phyloP scores from a whole-genome alignment of 441 rosid genomes.

The Lepidium campestre region DNA sequence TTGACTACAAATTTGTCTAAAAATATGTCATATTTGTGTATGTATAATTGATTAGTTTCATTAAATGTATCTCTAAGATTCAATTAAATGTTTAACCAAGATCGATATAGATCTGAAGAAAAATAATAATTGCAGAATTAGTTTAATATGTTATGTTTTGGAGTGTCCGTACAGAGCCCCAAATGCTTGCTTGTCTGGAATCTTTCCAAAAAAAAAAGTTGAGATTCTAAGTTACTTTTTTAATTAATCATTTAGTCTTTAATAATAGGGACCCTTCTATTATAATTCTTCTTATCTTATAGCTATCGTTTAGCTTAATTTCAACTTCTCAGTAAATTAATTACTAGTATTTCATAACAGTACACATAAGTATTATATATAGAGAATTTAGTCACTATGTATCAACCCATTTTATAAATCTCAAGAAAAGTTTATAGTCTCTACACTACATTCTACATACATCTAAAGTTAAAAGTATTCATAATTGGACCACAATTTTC shows the following conservation, averaged over 20 bases:
- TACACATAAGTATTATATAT: no score
- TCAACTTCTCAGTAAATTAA: neutral
- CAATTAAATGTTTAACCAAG: neutral
- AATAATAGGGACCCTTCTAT: slow-evolving; percentile 9
- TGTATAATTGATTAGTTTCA: no score
- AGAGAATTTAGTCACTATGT: no score
- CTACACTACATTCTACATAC: no score
- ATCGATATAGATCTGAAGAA: no score
- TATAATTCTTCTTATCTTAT: neutral
- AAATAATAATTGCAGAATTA: neutral
- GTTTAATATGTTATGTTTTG: slow-evolving; percentile 11
- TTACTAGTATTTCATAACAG: neutral
- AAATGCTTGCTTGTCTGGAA: slow-evolving; percentile 33
- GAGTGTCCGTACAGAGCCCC: slow-evolving; percentile 24
- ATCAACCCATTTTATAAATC: no score
- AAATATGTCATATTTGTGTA: no score
- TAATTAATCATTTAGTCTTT: neutral
- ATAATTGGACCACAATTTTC: no score
- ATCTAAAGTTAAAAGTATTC: no score
- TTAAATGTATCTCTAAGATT: neutral
- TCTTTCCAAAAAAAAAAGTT: slow-evolving; percentile 10
- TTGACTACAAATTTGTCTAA: no score
- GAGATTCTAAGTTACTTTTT: slow-evolving; percentile 5
- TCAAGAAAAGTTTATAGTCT: no score
- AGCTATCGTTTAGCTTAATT: neutral